Conservation (phyloP, 2,329 filamentous ascomycete genomes). For the Cladophialophora bantiana region DNA sequence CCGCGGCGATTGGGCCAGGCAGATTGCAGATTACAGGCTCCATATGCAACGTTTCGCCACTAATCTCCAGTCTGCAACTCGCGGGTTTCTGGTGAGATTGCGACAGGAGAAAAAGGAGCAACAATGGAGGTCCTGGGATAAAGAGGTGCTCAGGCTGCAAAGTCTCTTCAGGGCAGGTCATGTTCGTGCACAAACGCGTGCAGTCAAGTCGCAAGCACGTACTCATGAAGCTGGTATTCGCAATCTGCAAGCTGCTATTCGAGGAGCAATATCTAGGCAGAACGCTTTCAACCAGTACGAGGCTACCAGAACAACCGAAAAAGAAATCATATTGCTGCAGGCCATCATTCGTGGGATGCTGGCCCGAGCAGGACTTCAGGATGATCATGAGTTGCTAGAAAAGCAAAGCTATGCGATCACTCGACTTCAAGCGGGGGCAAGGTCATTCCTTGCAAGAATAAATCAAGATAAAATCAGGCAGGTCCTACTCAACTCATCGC, state of each 20-base stretch:
- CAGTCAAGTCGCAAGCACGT: slow-evolving; percentile 49
- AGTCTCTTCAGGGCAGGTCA: slow-evolving; percentile 72
- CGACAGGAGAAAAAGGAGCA: slow-evolving; percentile 68
- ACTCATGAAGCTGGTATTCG: slow-evolving; percentile 54
- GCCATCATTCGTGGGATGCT: slow-evolving; percentile 67
- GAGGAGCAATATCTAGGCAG: slow-evolving; percentile 55
- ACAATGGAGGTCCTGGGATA: slow-evolving; percentile 73
- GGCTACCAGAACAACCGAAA: slow-evolving; percentile 68
- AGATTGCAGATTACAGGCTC: slow-evolving; percentile 80
- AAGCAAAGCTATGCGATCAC: slow-evolving; percentile 54
- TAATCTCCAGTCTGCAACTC: slow-evolving; percentile 77
- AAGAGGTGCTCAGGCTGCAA: slow-evolving; percentile 78
- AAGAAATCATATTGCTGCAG: slow-evolving; percentile 67
- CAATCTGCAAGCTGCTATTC: slow-evolving; percentile 63
- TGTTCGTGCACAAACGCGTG: slow-evolving; percentile 52
- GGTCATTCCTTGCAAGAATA: slow-evolving; percentile 47
- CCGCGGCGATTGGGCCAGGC: slow-evolving; percentile 84
- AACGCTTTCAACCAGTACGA: slow-evolving; percentile 61
- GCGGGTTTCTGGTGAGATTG: slow-evolving; percentile 76
- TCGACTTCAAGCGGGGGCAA: slow-evolving; percentile 47
- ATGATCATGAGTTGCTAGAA: slow-evolving; percentile 30
- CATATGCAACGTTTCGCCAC: slow-evolving; percentile 83
- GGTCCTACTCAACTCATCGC: slow-evolving; percentile 50
- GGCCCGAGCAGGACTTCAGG: slow-evolving; percentile 26
- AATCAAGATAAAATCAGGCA: slow-evolving; percentile 50